Conservation (phyloP, 2,329 filamentous ascomycete genomes). For the Diplodia intermedia region DNA sequence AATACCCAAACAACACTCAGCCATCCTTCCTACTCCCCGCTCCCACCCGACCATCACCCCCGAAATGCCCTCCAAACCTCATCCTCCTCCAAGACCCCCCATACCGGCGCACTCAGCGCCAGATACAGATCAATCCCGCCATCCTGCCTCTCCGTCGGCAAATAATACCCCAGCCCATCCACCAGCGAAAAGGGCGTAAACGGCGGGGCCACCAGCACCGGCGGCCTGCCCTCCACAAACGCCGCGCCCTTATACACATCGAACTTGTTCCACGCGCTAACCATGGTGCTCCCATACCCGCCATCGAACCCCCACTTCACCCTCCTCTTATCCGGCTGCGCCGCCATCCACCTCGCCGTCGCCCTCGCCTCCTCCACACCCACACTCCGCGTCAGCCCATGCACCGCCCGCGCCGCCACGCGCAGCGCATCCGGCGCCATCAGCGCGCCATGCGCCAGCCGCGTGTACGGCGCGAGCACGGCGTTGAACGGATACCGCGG, state of each 20-base stretch:
- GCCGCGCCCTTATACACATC: conserved; percentile 1
- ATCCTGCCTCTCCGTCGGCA: conserved; percentile 3
- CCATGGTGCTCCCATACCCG: background rate
- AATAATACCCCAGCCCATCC: conserved; percentile 8
- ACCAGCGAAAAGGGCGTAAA: conserved; percentile 8
- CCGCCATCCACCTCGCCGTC: conserved; percentile 18
- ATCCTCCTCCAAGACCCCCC: background rate
- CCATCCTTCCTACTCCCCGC: too few relatives aligned
- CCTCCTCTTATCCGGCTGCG: conserved; percentile 9
- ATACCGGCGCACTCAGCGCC: conserved; percentile 8
- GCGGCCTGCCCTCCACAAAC: background rate
- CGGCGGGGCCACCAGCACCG: conserved; percentile 8
- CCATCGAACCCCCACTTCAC: background rate
- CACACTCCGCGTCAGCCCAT: background rate
- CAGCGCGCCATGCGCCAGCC: background rate
- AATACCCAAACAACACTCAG: too few relatives aligned
- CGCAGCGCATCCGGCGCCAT: background rate
- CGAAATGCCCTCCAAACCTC: background rate
- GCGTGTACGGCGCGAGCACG: background rate
- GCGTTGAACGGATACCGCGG: conserved; percentile 1
- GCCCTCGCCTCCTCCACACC: background rate
- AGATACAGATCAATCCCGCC: background rate
- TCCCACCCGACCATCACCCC: background rate
- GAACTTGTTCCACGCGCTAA: conserved; percentile 26
- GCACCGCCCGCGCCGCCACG: background rate